Base-by-base conservation (phyloP, 345 rosid species). In the Aquilaria yunnanensis region DNA sequence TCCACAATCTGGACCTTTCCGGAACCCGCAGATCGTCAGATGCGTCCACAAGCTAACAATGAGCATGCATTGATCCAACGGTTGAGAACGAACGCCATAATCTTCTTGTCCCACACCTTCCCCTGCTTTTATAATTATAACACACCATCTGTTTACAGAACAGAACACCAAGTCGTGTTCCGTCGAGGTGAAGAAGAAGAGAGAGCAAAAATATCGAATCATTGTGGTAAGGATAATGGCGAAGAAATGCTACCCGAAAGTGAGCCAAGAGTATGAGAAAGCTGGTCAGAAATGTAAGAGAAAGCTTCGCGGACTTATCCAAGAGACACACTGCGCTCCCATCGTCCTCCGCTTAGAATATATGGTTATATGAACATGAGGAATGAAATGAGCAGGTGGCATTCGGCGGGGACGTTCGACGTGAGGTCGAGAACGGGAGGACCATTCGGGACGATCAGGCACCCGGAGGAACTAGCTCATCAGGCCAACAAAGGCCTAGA, bases 401-500 rank as follows among this genome's bases (percentile, higher is more conserved):
- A 92, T 67, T 92, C 98, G 2, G 96, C 96, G 5, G 96, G 96
- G 37, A 92, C 96, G 2, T 92, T 72, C 59, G 98, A 92, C 47
- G 76, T 75, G 78, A 54, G 77, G 52, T 70, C 91, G 10, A 85
- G 81, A 77, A 85, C 91, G 0, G 96, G 96, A 57, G 98, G 98
- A 11, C 98, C 98, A 2, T 92, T 83, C 58, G 96, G 96, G 71
- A 92, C 98, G 34, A 89, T 92, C 56, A 87, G 67, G 79, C 80
- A 81, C 60, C 78, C 80, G 1, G 77, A 69, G 7, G 96, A 92
- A 80, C 80, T 85, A 1, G 83, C 88, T 14, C 90, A 87, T 49
- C 88, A 59, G 10, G 96, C 96, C 14, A 92, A 92, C 84, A 84
- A 70, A 32, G 97, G 98, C 62, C 95, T 92, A n/a, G 96, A 89